Evolutionary conservation across 257 asterid genomes (phyloP), one percentile per base, ranked within the genome.

Genomic region (Ilex aquifolium): DNA sequence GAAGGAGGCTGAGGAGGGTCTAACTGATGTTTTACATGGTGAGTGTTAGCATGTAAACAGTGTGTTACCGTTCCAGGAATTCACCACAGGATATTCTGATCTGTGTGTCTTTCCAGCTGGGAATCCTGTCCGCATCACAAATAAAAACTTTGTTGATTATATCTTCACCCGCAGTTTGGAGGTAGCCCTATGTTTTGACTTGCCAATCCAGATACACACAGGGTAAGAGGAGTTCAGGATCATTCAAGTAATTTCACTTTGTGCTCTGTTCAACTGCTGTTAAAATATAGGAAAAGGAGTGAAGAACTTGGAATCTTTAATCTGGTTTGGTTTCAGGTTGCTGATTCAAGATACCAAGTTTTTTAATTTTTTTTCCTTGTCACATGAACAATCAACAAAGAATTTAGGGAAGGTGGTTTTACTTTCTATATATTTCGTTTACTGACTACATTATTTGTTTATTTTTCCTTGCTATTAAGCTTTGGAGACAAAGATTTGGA

Each of bases 131-230:
- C 95, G 84, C 31, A 74, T 92, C 74, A 71, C 84, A 59, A 87
- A 89, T 67, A 89, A 87, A 69, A 79, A 72, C 80, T 85, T 92
- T 51, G 76, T 86, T 64, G 96, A 92, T 79, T 66, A 92, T 77
- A 71, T 89, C 73, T 89, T 92, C 81, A 49, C 70, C 57, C 72
- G 63, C 56, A 92, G 95, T 58, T 66, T 89, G 84, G 95, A 92
- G 83, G 84, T 92, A 61, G 97, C 95, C 64, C 82, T 74, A 75
- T 44, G 51, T 68, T 80, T 80, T 69, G 89, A 76, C 87, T 72
- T 92, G 74, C 97, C 98, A 31, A 71, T 92, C 80, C 98, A 92
- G 83, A 89, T 92, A 49, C 98, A 92, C 77, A 85, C 98, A 10
- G 98, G 98, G 97, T 92, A 86, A 78, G 62, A 16, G 40, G 72